Conservation (phyloP, 2,329 filamentous ascomycete genomes). For the Hypoxylon sp. region DNA sequence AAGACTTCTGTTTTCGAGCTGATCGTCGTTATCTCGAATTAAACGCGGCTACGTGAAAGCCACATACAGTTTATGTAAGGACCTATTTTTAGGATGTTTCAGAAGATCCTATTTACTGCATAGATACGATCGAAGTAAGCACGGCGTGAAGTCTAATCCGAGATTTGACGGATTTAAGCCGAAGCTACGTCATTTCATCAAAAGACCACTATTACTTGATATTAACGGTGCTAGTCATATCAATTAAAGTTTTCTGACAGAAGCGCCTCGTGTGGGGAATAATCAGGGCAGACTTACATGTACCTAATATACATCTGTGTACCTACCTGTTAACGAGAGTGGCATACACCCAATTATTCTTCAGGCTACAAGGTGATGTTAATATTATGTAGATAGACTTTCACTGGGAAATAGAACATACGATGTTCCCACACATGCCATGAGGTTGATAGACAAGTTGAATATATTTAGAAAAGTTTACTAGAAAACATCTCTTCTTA, state of each 20-base stretch:
- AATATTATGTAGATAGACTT: background rate
- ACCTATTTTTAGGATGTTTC: conserved; percentile 11
- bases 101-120: conserved; percentile 7
- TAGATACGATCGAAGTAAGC: background rate
- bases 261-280: too few species aligned
- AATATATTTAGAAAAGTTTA: background rate
- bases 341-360: background rate
- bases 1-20: background rate
- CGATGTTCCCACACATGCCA: background rate
- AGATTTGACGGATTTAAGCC: background rate
- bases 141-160: background rate
- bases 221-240: background rate
- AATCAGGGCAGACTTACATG: too few species aligned
- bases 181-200: background rate
- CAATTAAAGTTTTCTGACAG: too few species aligned
- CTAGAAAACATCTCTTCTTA: background rate
- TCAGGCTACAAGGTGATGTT: background rate
- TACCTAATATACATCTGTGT: too few species aligned
- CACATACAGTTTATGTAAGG: background rate
- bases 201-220: background rate
- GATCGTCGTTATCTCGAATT: conserved; percentile 12
- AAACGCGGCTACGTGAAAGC: background rate
- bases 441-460: background rate
- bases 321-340: too few species aligned
- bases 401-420: background rate